These are phyloP conservation scores for Pseudogymnoascus sp. DNA, from an alignment of 2,329 filamentous ascomycete genomes.

Conservation along the genomic window DNA sequence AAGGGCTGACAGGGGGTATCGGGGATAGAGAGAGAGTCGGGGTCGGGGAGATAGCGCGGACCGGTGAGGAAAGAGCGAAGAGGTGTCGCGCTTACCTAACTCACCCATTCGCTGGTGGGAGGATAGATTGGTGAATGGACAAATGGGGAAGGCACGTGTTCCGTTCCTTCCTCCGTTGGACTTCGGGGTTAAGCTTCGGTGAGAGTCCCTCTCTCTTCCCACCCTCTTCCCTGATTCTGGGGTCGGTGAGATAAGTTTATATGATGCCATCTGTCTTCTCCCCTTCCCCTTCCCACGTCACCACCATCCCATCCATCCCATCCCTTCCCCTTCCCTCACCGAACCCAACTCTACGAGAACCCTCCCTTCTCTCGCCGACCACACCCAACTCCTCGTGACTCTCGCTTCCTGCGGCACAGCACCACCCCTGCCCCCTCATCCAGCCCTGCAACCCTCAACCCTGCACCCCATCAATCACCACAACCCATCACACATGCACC, in stretches of 20 bases:
- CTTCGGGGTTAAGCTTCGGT: not conserved
- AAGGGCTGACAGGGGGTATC: too few species aligned
- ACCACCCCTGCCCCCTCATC: not conserved
- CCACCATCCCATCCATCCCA: not conserved
- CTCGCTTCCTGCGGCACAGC: not conserved
- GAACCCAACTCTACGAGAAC: not conserved
- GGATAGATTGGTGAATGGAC: not conserved
- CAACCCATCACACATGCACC: not conserved
- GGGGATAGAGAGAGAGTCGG: not conserved
- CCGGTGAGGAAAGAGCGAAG: not conserved
- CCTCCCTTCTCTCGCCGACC: not conserved
- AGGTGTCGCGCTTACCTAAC: not conserved
- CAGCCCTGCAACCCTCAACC: not conserved
- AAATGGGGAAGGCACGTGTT: not conserved
- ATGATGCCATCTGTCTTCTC: not conserved
- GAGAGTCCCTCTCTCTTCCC: not conserved
- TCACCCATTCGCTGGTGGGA: too few species aligned
- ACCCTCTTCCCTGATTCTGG: not conserved
- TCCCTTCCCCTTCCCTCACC: not conserved
- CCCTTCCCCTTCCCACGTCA: not conserved
- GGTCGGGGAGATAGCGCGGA: not conserved
- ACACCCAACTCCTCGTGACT: not conserved
- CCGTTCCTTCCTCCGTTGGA: not conserved
- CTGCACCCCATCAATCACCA: not conserved
- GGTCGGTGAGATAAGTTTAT: not conserved